Conservation (phyloP, 768 basidiomycete genomes). For the Albatrellus ellisii region DNA sequence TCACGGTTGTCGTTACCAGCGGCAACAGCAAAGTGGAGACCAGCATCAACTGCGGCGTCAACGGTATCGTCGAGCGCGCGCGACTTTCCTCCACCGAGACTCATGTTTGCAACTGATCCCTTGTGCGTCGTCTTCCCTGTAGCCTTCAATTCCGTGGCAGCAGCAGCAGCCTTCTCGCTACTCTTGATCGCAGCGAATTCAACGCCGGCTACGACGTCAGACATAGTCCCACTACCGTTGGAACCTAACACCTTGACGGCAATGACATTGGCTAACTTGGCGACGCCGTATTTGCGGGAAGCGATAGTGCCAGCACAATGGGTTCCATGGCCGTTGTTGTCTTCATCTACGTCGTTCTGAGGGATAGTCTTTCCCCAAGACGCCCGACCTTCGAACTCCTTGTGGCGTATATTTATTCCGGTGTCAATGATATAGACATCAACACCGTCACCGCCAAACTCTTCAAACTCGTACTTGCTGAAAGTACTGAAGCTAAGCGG, state of each 20-base stretch:
- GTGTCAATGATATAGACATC: conserved; percentile 86
- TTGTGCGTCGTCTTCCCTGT: conserved; percentile 80
- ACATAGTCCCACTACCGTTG: conserved; percentile 90
- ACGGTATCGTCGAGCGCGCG: conserved; percentile 74
- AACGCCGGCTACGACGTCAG: conserved; percentile 85
- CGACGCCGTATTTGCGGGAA: conserved; percentile 88
- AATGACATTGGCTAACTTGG: conserved; percentile 81
- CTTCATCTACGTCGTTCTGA: conserved; percentile 66
- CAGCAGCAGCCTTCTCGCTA: conserved; percentile 39
- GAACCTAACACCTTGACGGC: conserved; percentile 94
- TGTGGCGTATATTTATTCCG: conserved; percentile 78
- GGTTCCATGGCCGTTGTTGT: conserved; percentile 92
- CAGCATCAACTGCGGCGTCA: conserved; percentile 67
- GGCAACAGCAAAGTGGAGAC: conserved; percentile 95
- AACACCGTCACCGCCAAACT: conserved; percentile 77
- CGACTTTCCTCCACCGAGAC: conserved; percentile 91
- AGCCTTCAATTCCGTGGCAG: conserved; percentile 47
- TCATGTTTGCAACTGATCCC: conserved; percentile 96
- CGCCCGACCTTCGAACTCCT: conserved; percentile 83
- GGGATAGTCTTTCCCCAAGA: conserved; percentile 92
- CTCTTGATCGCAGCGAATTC: conserved; percentile 56
- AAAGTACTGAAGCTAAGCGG: conserved; percentile 73
- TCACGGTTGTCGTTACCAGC: conserved; percentile 84
- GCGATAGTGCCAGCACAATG: conserved; percentile 96
- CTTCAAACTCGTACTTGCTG: conserved; percentile 64